These are phyloP conservation scores for Lactarius akahatsu DNA, from an alignment of 768 basidiomycete species.

Conservation along the genomic window DNA sequence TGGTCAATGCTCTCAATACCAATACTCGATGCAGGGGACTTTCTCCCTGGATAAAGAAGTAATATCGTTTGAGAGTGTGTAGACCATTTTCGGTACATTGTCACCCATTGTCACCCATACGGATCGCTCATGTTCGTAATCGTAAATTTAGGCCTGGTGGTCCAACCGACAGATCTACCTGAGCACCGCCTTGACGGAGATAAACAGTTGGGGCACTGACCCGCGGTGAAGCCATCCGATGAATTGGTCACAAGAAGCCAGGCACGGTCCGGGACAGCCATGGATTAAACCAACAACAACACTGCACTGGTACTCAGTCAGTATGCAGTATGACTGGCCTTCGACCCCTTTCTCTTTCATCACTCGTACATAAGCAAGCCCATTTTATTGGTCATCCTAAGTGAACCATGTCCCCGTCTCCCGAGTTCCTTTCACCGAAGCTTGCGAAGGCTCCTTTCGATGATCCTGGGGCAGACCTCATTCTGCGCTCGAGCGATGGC, in stretches of 20 bases:
- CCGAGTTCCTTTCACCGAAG: neutral
- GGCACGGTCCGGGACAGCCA: neutral
- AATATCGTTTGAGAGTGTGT: neutral
- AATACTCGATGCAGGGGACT: neutral
- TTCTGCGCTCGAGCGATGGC: slow-evolving; percentile 13
- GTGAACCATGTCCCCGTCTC: neutral
- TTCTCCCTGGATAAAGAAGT: neutral
- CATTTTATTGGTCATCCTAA: neutral
- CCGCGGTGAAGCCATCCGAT: neutral
- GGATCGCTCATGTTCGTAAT: neutral
- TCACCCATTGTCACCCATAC: neutral
- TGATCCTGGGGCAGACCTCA: slow-evolving; percentile 8
- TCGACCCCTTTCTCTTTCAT: neutral
- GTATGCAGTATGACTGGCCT: neutral
- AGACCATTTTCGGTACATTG: neutral
- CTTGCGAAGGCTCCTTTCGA: slow-evolving; percentile 16
- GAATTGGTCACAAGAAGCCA: neutral
- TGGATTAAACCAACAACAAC: neutral
- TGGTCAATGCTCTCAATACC: neutral
- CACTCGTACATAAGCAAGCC: neutral
- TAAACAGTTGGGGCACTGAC: neutral
- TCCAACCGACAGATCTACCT: neutral
- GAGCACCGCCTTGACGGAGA: neutral
- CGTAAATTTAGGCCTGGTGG: too few species aligned
- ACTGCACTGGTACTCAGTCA: neutral